Evolutionary conservation across 768 basidiomycete species (phyloP).

Genomic region (Macrocybe gigantea): DNA sequence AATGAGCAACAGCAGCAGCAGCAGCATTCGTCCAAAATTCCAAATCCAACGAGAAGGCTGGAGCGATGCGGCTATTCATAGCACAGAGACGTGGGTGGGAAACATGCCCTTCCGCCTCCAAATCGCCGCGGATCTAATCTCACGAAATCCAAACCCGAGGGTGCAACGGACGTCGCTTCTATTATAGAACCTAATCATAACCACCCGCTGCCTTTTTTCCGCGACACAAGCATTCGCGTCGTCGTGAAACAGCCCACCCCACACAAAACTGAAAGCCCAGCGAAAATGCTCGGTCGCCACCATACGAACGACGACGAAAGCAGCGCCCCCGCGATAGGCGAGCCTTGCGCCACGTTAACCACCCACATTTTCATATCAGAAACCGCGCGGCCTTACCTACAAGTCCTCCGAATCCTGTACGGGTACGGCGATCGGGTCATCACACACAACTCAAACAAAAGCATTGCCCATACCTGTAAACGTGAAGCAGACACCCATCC

Average conservation of each 20-base stretch:
- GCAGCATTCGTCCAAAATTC: too few relatives aligned
- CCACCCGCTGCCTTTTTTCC: slow-evolving; percentile 17
- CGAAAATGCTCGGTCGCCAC: slow-evolving; percentile 55
- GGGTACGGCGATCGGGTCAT: not conserved
- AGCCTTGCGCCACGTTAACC: slow-evolving; percentile 26
- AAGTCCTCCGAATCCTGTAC: slow-evolving; percentile 33
- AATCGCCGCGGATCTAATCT: too few relatives aligned
- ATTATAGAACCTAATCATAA: slow-evolving; percentile 4
- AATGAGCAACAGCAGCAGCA: too few relatives aligned
- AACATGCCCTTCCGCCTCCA: too few relatives aligned
- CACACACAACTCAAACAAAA: slow-evolving; percentile 16
- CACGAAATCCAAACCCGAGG: too few relatives aligned
- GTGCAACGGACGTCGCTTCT: not conserved
- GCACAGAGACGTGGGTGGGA: too few relatives aligned
- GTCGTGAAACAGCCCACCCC: slow-evolving; percentile 23
- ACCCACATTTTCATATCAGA: not conserved
- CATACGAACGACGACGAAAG: slow-evolving; percentile 45
- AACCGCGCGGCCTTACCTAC: slow-evolving; percentile 21
- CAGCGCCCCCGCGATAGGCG: slow-evolving; percentile 53
- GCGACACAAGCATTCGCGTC: slow-evolving; percentile 18
- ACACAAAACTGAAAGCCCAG: slow-evolving; percentile 30
- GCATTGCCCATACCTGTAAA: slow-evolving; percentile 30
- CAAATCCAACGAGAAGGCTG: too few relatives aligned
- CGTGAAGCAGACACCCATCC: slow-evolving; percentile 46
- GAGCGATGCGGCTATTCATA: too few relatives aligned